These are phyloP conservation scores for Cajanus cajan DNA, from an alignment of 306 rosid genomes.

Conservation along the genomic window DNA sequence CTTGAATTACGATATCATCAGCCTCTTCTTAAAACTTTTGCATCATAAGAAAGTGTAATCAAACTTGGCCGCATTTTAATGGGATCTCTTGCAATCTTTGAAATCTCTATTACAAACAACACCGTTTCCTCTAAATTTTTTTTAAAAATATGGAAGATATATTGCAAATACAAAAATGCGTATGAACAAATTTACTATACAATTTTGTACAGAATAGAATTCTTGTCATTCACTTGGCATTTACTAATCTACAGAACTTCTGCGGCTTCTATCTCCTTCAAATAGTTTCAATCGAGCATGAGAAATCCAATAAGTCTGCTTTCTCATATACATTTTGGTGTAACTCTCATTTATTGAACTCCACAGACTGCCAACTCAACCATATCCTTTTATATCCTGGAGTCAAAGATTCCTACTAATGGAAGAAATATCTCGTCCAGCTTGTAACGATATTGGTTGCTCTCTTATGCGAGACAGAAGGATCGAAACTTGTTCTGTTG, in stretches of 20 bases:
- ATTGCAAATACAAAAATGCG: constrained; percentile 18
- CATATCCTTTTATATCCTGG: background rate
- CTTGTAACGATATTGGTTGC: constrained; percentile 67
- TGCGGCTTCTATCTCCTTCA: constrained; percentile 10
- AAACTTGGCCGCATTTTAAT: background rate
- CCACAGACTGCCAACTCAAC: background rate
- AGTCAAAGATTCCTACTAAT: constrained; percentile 55
- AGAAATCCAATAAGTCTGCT: constrained; percentile 4
- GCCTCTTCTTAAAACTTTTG: background rate
- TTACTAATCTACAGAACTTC: constrained; percentile 37
- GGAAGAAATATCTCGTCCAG: constrained; percentile 56
- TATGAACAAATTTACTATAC: constrained; percentile 36
- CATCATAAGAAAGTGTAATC: background rate
- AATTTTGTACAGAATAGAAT: constrained; percentile 35
- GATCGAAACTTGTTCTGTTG: constrained; percentile 74
- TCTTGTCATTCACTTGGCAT: constrained; percentile 5
- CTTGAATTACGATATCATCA: background rate
- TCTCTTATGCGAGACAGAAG: constrained; percentile 76
- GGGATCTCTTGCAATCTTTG: background rate
- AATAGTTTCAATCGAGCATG: constrained; percentile 11
- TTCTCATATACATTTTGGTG: constrained; percentile 17
- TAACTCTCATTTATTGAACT: constrained; percentile 21
- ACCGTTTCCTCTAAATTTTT: background rate
- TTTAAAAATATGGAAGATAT: background rate
- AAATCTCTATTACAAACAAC: background rate